Evolutionary conservation across 2,329 filamentous ascomycete species (phyloP), one percentile per base, ranked within the genome.

Genomic region (Colletotrichum chlorophyti): DNA sequence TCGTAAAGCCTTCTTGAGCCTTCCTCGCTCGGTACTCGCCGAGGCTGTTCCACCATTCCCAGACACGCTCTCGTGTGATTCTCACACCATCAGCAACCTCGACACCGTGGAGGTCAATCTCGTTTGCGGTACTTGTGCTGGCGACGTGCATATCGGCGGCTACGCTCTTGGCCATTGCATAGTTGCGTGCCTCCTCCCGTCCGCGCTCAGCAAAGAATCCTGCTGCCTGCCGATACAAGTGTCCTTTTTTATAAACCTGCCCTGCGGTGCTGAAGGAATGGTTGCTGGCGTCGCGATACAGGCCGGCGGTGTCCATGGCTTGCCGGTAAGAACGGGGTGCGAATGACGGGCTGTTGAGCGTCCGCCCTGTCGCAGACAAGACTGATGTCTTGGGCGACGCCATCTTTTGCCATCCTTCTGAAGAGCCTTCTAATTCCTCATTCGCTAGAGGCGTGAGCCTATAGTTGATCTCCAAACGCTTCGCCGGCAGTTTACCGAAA

Each of bases 21-120:
- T 71, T 74, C 9, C 70, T 66, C 65, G 82, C 80, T 62, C 83
- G 83, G 45, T 80, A 79, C 68, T 93, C 89, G 1, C 90, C 90
- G 8, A 92, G 75, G 0, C 75, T 74, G 15, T 85, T 76, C 93
- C 93, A 97, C 94, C 94, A 98, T 9, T 70, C 70, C 63, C 83
- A 79, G 0, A 90, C 88, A 32, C 81, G 82, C 42, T 87, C 81
- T 26, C 83, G 82, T 1, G 91, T 87, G 63, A 97, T 97, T 3
- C 91, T 81, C 26, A 93, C 86, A 2, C 90, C 94, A 70, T 96
- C 91, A 45, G 86, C 79, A 1, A 97, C 93, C 40, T 82, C 87
- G 5, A 97, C 86, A 6, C 92, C 91, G 70, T 98, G 94, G 23
- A 98, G 77, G 71, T 98, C 94, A 7, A 96, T 78, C 17, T 81